Conservation (phyloP, 2,329 filamentous ascomycete species). For the Ustulina deusta region DNA sequence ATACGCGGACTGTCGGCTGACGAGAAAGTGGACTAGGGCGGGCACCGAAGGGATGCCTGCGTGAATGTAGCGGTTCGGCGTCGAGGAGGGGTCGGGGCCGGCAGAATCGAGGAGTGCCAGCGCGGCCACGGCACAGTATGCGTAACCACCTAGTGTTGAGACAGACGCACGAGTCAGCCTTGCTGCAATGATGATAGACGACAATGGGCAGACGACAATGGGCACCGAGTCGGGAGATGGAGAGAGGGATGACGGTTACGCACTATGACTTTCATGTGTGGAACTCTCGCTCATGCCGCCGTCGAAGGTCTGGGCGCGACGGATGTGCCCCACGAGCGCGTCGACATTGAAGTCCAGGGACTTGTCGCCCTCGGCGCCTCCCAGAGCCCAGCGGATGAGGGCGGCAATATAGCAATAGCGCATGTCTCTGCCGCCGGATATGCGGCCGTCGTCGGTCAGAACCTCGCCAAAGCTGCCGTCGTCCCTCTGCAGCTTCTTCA, state of each 20-base stretch:
- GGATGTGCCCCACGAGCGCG: constrained; percentile 76
- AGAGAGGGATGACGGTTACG: constrained; percentile 42
- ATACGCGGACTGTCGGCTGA: constrained; percentile 73
- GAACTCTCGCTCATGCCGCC: constrained; percentile 84
- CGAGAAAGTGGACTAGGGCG: constrained; percentile 65
- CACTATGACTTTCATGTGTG: constrained; percentile 86
- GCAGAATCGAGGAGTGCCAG: constrained; percentile 79
- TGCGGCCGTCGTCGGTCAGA: constrained; percentile 65
- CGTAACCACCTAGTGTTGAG: constrained; percentile 77
- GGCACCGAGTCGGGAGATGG: not conserved
- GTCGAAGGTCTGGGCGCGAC: constrained; percentile 80
- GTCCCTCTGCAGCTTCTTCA: constrained; percentile 78
- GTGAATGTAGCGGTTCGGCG: constrained; percentile 51
- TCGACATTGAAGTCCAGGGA: constrained; percentile 81
- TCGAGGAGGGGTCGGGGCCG: constrained; percentile 47
- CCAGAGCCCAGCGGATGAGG: constrained; percentile 83
- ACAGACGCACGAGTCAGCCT: not conserved
- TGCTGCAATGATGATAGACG: not conserved
- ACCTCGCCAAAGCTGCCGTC: constrained; percentile 95
- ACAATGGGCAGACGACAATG: not conserved
- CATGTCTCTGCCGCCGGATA: constrained; percentile 86
- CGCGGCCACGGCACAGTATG: constrained; percentile 86
- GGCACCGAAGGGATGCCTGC: constrained; percentile 57
- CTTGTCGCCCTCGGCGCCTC: constrained; percentile 68
- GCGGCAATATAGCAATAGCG: constrained; percentile 89